Evolutionary conservation across 106 monocot genomes (phyloP).

Genomic region (Hemerocallis citrina): DNA sequence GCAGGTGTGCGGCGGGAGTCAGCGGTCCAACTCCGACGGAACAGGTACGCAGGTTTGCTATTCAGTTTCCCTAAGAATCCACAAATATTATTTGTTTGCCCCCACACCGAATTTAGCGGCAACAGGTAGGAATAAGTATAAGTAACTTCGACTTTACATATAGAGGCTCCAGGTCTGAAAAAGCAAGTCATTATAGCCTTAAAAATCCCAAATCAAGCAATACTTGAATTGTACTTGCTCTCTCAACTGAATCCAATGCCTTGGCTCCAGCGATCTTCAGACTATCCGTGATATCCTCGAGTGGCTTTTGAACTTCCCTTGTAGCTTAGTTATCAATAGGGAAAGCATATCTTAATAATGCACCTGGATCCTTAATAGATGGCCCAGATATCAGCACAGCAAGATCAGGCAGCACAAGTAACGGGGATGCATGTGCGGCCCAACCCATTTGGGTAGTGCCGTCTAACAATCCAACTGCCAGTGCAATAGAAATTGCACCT

Average conservation of each 20-base stretch:
- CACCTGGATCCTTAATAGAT: conserved; percentile 75
- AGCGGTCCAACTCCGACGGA: too few relatives aligned
- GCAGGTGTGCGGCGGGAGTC: too few relatives aligned
- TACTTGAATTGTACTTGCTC: conserved; percentile 17
- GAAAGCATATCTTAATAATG: conserved; percentile 65
- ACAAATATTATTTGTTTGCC: too few relatives aligned
- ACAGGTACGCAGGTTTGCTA: too few relatives aligned
- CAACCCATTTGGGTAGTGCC: conserved; percentile 16
- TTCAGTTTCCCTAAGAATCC: too few relatives aligned
- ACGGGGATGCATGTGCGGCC: conserved; percentile 38
- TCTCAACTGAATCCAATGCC: conserved; percentile 33
- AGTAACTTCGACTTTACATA: too few relatives aligned
- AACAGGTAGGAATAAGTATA: too few relatives aligned
- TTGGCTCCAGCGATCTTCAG: conserved; percentile 32
- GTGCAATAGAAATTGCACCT: conserved; percentile 55
- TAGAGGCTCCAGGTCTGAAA: too few relatives aligned
- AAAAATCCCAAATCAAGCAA: neutral
- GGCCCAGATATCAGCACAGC: conserved; percentile 80
- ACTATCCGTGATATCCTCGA: conserved; percentile 43
- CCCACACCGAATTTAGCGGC: too few relatives aligned
- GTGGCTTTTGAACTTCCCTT: conserved; percentile 61
- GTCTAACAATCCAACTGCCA: conserved; percentile 45
- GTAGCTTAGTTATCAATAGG: conserved; percentile 78
- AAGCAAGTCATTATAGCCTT: too few relatives aligned
- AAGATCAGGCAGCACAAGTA: conserved; percentile 46